Evolutionary conservation across 495 filamentous ascomycete species (phyloP).

Genomic region (Penicillium bovifimosum): DNA sequence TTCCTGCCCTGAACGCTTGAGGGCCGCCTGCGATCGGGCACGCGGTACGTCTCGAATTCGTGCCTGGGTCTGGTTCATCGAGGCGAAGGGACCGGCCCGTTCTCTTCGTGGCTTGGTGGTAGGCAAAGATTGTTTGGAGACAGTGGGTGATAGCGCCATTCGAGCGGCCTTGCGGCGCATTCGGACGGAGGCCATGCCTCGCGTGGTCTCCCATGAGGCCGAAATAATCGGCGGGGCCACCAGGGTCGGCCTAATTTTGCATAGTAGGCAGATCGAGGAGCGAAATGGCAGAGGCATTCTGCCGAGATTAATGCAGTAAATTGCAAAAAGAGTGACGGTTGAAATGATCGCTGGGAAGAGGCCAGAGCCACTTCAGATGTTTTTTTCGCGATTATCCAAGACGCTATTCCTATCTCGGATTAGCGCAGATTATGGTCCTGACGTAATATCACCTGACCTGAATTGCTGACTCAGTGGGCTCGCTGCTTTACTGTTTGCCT

Average conservation of each 20-base stretch:
- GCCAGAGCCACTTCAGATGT: constrained; percentile 19
- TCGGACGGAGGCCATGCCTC: constrained; percentile 38
- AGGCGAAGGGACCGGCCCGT: constrained; percentile 61
- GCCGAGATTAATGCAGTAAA: constrained; percentile 13
- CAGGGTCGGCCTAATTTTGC: constrained; percentile 28
- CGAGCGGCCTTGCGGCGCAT: constrained; percentile 54
- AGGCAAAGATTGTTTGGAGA: constrained; percentile 47
- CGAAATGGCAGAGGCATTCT: constrained; percentile 34
- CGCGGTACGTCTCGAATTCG: constrained; percentile 45
- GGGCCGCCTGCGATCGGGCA: constrained; percentile 34
- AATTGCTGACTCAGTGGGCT: background rate
- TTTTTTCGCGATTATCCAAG: constrained; percentile 5
- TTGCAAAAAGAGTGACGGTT: background rate
- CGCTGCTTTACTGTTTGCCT: background rate
- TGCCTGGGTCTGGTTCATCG: constrained; percentile 71
- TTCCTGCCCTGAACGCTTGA: constrained; percentile 34
- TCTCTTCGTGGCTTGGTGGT: constrained; percentile 38
- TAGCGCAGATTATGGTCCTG: constrained; percentile 28
- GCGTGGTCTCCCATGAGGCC: constrained; percentile 31
- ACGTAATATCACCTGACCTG: constrained; percentile 17
- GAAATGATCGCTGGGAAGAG: constrained; percentile 10
- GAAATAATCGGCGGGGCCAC: constrained; percentile 11
- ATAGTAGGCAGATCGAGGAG: constrained; percentile 35
- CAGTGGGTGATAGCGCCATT: constrained; percentile 73
- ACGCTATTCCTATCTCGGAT: constrained; percentile 19